phyloP scores from a whole-genome alignment of 73 alveolate genomes.

The Paramecium caudatum region DNA sequence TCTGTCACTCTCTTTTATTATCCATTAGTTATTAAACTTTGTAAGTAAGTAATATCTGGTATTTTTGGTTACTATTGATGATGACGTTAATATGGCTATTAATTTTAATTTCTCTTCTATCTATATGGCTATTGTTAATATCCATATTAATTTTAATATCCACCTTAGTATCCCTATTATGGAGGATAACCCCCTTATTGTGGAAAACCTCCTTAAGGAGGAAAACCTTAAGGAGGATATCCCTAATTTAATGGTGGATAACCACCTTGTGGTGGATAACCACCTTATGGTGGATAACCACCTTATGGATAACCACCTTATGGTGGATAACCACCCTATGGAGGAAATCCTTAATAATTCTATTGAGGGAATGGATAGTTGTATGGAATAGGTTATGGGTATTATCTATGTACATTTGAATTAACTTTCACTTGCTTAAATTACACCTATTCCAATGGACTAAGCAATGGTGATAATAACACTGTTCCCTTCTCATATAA shows the following conservation, averaged over 20 bases:
- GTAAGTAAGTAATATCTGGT: neutral
- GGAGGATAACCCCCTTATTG: too few species aligned
- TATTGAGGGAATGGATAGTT: neutral
- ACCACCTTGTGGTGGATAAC: conserved; percentile 2
- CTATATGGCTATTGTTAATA: neutral
- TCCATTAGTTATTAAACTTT: neutral
- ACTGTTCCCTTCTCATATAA: conserved; percentile 58
- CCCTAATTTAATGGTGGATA: neutral
- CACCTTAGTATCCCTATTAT: too few species aligned
- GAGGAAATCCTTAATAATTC: neutral
- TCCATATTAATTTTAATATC: too few species aligned
- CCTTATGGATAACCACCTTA: conserved; percentile 29
- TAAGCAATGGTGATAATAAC: neutral
- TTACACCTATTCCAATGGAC: conserved; percentile 9
- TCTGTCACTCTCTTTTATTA: neutral
- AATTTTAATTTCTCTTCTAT: neutral
- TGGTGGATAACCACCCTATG: neutral
- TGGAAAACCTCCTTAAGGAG: too few species aligned
- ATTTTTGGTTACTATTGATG: neutral
- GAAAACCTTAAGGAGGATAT: too few species aligned
- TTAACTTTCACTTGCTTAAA: neutral
- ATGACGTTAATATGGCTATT: neutral
- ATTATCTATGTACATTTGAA: neutral
- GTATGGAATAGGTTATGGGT: neutral
- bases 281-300: conserved; percentile 3